Conservation (phyloP, 805 yeast species). For the Sugiyamaella boreocaroliniensis region DNA sequence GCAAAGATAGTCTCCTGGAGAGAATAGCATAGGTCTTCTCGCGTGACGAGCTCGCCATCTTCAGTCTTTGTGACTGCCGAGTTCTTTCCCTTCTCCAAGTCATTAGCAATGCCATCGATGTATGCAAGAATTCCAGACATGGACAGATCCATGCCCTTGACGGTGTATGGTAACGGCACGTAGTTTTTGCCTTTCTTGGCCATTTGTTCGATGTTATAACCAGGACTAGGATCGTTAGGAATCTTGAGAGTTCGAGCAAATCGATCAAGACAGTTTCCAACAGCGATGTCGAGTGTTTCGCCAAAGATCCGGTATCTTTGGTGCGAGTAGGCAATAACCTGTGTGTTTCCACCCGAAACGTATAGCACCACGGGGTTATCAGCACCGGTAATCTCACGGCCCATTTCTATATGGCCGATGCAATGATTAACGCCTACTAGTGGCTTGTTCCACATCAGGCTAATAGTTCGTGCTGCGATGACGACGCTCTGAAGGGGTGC, state of each 20-base stretch:
- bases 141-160: slow-evolving; percentile 96
- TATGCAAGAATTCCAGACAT: slow-evolving; percentile 92
- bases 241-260: slow-evolving; percentile 88
- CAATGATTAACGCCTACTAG: slow-evolving; percentile 95
- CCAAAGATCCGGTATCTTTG: slow-evolving; percentile 96
- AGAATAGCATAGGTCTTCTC: slow-evolving; percentile 86
- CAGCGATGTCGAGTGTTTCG: slow-evolving; percentile 96
- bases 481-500: slow-evolving; percentile 94
- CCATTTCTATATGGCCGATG: slow-evolving; percentile 98
- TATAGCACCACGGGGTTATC: slow-evolving; percentile 93
- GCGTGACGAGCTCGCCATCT: slow-evolving; percentile 49
- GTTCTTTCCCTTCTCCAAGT: slow-evolving; percentile 45
- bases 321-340: slow-evolving; percentile 91
- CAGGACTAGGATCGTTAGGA: slow-evolving; percentile 93
- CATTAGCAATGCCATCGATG: slow-evolving; percentile 74
- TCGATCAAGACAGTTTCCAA: slow-evolving; percentile 93
- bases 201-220: slow-evolving; percentile 91
- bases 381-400: slow-evolving; percentile 97
- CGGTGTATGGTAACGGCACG: slow-evolving; percentile 87
- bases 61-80: slow-evolving; percentile 22
- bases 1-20: slow-evolving; percentile 87
- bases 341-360: slow-evolving; percentile 98
- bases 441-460: slow-evolving; percentile 76
- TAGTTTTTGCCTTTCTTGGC: slow-evolving; percentile 56
- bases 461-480: slow-evolving; percentile 80